Evolutionary conservation across 2,329 filamentous ascomycete species (phyloP).

Genomic region (Trichophyton benhamiae): DNA sequence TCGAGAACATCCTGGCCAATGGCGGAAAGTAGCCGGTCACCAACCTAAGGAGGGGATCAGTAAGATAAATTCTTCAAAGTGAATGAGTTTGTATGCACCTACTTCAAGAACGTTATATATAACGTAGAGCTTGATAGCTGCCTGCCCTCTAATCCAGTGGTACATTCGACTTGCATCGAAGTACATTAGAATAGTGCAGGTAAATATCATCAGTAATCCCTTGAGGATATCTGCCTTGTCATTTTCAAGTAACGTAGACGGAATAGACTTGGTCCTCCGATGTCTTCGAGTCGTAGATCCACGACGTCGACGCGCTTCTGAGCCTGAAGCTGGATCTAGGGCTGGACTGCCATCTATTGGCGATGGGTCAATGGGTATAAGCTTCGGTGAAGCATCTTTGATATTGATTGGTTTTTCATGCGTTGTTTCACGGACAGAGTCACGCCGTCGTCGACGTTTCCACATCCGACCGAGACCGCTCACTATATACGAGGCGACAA

Average conservation of each 20-base stretch:
- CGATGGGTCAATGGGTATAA: neutral
- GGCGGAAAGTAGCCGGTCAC: conserved; percentile 77
- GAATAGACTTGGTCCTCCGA: conserved; percentile 67
- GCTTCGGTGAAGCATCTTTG: conserved; percentile 9
- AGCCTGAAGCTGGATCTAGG: neutral
- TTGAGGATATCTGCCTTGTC: conserved; percentile 94
- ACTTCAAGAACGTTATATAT: conserved; percentile 96
- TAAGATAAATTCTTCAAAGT: neutral
- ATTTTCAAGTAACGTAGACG: conserved; percentile 70
- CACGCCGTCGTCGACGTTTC: conserved; percentile 29
- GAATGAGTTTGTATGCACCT: neutral
- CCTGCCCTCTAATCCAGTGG: conserved; percentile 89
- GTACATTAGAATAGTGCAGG: conserved; percentile 71
- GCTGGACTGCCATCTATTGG: neutral
- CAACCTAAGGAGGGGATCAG: conserved; percentile 39
- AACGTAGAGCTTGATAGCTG: conserved; percentile 94
- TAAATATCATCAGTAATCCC: conserved; percentile 74
- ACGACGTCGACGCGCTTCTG: conserved; percentile 16
- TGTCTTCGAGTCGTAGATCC: conserved; percentile 39
- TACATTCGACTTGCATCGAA: conserved; percentile 97
- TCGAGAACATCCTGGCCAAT: conserved; percentile 93
- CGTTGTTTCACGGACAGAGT: conserved; percentile 8
- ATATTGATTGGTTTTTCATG: conserved; percentile 11
- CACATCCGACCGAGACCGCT: conserved; percentile 68
- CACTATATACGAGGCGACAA: conserved; percentile 65